Evolutionary conservation across 2,329 filamentous ascomycete species (phyloP).

Genomic region (Cercospora janseana): DNA sequence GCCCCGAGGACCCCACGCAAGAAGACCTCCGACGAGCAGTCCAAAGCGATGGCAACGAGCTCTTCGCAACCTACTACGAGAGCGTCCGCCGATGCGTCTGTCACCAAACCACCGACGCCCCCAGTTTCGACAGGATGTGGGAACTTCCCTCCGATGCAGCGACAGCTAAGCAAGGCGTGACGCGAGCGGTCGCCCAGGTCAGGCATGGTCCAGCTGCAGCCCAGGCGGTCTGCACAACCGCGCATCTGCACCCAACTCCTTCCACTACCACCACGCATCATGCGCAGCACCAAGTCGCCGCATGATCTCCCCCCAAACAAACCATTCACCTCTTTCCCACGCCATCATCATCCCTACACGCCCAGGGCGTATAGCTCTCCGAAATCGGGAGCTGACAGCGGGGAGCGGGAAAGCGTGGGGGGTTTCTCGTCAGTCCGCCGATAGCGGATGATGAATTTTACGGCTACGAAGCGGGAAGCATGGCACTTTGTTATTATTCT

Average conservation of each 20-base stretch:
- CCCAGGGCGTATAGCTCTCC: no score
- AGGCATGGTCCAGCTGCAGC: slow-evolving; percentile 13
- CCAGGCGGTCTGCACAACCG: slow-evolving; percentile 14
- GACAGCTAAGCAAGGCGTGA: slow-evolving; percentile 27
- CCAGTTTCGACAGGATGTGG: slow-evolving; percentile 34
- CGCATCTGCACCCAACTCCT: slow-evolving; percentile 6
- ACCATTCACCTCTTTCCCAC: no score
- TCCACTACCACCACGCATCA: no score
- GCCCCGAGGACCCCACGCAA: slow-evolving; percentile 32
- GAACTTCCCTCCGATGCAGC: slow-evolving; percentile 28
- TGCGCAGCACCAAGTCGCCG: background rate
- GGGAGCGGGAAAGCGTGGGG: no score
- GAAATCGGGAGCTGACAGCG: no score
- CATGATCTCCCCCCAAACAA: background rate
- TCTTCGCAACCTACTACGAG: slow-evolving; percentile 32
- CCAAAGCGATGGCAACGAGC: slow-evolving; percentile 30
- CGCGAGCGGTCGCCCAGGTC: slow-evolving; percentile 32
- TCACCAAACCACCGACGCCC: slow-evolving; percentile 32
- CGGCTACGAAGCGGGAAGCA: no score
- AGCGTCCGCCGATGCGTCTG: slow-evolving; percentile 34
- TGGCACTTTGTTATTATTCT: no score
- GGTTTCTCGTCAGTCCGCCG: no score
- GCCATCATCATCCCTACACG: no score
- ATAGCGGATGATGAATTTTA: no score
- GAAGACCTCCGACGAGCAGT: slow-evolving; percentile 30